A percentile compares a stretch with the other conserved stretches of the same genome.
Evolutionary conservation across 2,329 filamentous ascomycete genomes (phyloP).

Genomic region (Chaetoscypha palmicola): DNA sequence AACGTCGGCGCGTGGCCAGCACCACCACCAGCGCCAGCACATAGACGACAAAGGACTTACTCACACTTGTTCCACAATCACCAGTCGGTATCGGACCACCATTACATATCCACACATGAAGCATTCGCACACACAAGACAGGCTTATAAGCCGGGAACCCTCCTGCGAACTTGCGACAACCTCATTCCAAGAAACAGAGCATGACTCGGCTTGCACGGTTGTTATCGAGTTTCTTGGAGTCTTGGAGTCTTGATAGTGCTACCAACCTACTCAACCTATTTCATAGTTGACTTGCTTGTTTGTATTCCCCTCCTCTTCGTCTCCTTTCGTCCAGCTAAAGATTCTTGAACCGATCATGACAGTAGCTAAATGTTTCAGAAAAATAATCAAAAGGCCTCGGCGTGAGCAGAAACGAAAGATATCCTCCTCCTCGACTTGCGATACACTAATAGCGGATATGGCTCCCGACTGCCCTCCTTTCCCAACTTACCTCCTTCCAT

Average conservation of each 20-base stretch:
- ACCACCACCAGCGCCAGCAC: no score
- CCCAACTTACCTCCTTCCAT: slow-evolving; percentile 46
- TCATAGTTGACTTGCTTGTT: no score
- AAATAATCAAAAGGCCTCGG: no score
- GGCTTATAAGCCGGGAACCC: slow-evolving; percentile 2
- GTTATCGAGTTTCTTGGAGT: no score
- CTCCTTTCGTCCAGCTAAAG: not conserved
- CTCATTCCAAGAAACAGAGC: not conserved
- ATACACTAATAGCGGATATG: slow-evolving; percentile 14
- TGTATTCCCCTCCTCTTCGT: not conserved
- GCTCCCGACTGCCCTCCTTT: slow-evolving; percentile 32
- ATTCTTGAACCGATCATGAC: not conserved
- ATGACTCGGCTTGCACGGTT: not conserved
- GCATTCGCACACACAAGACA: not conserved
- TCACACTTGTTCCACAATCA: not conserved
- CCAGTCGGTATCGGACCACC: not conserved
- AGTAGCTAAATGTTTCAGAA: not conserved
- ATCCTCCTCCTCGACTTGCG: not conserved
- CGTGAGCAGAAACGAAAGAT: not conserved
- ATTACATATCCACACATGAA: not conserved
- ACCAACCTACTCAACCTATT: not conserved
- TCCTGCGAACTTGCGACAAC: not conserved
- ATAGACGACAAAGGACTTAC: no score
- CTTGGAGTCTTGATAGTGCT: not conserved
- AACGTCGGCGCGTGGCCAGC: no score